These are phyloP conservation scores for Kingdonia uniflora DNA, from an alignment of 164 flowering plant species.

Conservation along the genomic window DNA sequence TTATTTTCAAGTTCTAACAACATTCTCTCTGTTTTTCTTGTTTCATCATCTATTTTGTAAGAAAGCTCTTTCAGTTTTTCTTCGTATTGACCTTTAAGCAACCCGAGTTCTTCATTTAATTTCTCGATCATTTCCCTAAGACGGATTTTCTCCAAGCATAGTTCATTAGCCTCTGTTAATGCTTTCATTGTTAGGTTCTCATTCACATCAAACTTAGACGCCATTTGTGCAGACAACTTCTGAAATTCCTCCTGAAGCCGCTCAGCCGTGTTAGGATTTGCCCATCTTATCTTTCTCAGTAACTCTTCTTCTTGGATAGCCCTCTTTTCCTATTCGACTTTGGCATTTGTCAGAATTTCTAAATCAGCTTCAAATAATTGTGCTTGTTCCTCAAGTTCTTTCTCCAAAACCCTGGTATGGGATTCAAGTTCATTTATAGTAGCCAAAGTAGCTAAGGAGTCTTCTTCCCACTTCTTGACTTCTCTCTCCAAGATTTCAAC, in stretches of 20 bases:
- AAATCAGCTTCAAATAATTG: conserved; percentile 60
- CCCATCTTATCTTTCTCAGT: conserved; percentile 51
- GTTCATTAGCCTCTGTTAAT: conserved; percentile 55
- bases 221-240: conserved; percentile 66
- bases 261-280: conserved; percentile 68
- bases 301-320: conserved; percentile 80
- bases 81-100: conserved; percentile 35
- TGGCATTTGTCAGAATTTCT: conserved; percentile 39
- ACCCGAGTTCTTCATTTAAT: conserved; percentile 41
- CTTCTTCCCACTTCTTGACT: conserved; percentile 32
- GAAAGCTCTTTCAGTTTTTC: conserved; percentile 38
- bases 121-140: conserved; percentile 44
- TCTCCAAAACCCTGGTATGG: conserved; percentile 43
- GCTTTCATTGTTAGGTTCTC: conserved; percentile 74
- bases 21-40: conserved; percentile 29
- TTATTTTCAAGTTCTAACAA: conserved; percentile 28
- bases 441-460: conserved; percentile 29
- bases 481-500: conserved; percentile 42
- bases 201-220: conserved; percentile 68
- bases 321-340: conserved; percentile 87
- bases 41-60: conserved; percentile 21
- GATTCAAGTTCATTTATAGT: conserved; percentile 48
- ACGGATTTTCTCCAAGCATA: conserved; percentile 39
- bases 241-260: conserved; percentile 78
- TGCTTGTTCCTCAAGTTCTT: conserved; percentile 54